Evolutionary conservation across 371 early-diverging fungal species (phyloP).

Genomic region (Coemansia sp.): DNA sequence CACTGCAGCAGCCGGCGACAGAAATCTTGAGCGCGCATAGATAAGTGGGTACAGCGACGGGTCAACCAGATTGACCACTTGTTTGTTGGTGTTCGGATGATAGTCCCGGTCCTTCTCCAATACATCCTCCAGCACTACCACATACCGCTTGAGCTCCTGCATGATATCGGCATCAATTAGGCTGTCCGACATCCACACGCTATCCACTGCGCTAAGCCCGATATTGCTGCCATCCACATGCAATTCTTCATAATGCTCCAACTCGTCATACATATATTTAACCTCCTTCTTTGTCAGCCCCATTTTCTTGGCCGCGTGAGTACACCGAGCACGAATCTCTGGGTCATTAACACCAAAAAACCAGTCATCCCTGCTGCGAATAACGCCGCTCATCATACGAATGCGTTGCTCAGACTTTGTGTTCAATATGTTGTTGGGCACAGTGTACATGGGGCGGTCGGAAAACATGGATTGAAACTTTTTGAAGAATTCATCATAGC

Average conservation of each 20-base stretch:
- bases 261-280: constrained; percentile 50
- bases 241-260: constrained; percentile 38
- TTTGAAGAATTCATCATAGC: constrained; percentile 6
- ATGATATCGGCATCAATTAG: constrained; percentile 28
- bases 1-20: constrained; percentile 24
- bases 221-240: constrained; percentile 26
- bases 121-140: constrained; percentile 43
- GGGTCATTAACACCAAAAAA: constrained; percentile 34
- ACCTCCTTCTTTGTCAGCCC: constrained; percentile 43
- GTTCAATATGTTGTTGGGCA: constrained; percentile 3
- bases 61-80: constrained; percentile 63
- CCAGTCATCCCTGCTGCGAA: constrained; percentile 55
- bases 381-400: constrained; percentile 35
- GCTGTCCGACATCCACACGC: constrained; percentile 51
- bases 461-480: neutral
- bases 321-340: constrained; percentile 49
- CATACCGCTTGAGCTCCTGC: constrained; percentile 30
- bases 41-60: constrained; percentile 59
- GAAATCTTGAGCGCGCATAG: constrained; percentile 17
- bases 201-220: constrained; percentile 45
- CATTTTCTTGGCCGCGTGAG: constrained; percentile 31
- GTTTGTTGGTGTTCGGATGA: constrained; percentile 56
- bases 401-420: constrained; percentile 40
- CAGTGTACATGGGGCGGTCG: constrained; percentile 15
- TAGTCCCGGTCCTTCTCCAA: constrained; percentile 53